Evolutionary conservation across 2,329 filamentous ascomycete species (phyloP).

Genomic region (Zymoseptoria tritici): DNA sequence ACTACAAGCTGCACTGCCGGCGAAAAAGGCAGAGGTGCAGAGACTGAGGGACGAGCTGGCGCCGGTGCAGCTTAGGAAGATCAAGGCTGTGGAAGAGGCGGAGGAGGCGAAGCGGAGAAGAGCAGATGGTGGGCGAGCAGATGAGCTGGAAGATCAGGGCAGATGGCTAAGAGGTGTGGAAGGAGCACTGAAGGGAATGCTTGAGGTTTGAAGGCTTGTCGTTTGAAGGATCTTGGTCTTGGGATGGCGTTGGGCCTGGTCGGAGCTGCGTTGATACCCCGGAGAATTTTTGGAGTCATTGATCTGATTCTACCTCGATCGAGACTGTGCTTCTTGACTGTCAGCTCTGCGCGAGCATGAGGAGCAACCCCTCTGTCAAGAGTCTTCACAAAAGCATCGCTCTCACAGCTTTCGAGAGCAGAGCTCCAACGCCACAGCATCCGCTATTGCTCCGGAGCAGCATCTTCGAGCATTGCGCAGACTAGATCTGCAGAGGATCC

Average conservation of each 20-base stretch:
- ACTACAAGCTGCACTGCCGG: slow-evolving; percentile 55
- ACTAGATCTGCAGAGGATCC: too few relatives aligned
- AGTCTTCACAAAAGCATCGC: too few relatives aligned
- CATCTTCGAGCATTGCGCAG: too few relatives aligned
- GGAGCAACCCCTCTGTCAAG: too few relatives aligned
- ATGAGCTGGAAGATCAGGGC: slow-evolving; percentile 68
- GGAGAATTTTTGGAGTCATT: not conserved
- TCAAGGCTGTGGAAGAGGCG: slow-evolving; percentile 59
- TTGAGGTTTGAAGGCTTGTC: slow-evolving; percentile 43
- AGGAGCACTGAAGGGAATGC: slow-evolving; percentile 52
- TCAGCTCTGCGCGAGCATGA: too few relatives aligned
- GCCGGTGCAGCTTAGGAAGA: slow-evolving; percentile 59
- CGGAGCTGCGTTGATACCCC: not conserved
- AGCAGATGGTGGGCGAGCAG: slow-evolving; percentile 59
- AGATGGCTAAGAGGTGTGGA: slow-evolving; percentile 70
- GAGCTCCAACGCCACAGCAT: too few relatives aligned
- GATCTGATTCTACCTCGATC: too few relatives aligned
- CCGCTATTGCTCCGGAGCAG: too few relatives aligned
- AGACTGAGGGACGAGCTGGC: slow-evolving; percentile 60
- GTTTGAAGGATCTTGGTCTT: not conserved
- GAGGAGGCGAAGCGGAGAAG: slow-evolving; percentile 61
- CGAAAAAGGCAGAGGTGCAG: slow-evolving; percentile 61
- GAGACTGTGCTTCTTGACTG: too few relatives aligned
- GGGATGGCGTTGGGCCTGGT: not conserved
- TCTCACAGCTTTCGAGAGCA: too few relatives aligned